A percentile compares a stretch with the other conserved stretches of the same genome.
Evolutionary conservation across 1,284 basidiomycete species (phyloP).

Genomic region (Puccinia novopanici): DNA sequence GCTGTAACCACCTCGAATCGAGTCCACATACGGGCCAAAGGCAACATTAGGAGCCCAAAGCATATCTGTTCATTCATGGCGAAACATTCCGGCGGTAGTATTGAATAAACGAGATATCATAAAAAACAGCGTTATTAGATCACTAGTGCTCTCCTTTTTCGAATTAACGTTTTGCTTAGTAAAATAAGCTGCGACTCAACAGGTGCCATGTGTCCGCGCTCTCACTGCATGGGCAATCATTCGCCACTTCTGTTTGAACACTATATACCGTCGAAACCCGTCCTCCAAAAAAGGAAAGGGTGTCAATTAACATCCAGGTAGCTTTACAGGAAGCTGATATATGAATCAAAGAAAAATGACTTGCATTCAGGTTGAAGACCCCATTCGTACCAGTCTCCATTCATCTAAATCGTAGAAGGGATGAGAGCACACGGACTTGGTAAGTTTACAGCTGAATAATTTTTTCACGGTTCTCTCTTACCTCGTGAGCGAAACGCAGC

Average conservation of each 20-base stretch:
- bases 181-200: slow-evolving; percentile 20
- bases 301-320: not conserved
- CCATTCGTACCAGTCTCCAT: slow-evolving; percentile 49
- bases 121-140: not conserved
- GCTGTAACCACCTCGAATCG: slow-evolving; percentile 33
- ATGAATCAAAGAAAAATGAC: slow-evolving; percentile 8
- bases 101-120: not conserved
- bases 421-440: not conserved
- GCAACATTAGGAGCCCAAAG: slow-evolving; percentile 44
- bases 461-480: not conserved
- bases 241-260: slow-evolving; percentile 43
- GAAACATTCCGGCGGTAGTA: not conserved
- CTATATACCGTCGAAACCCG: no score
- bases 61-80: not conserved
- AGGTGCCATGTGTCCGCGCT: slow-evolving; percentile 31
- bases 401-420: slow-evolving; percentile 32
- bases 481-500: slow-evolving; percentile 49
- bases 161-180: not conserved
- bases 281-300: no score
- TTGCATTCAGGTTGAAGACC: slow-evolving; percentile 37
- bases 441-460: not conserved
- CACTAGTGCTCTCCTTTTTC: not conserved
- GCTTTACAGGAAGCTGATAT: not conserved
- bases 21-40: slow-evolving; percentile 14
- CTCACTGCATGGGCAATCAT: slow-evolving; percentile 37